Base-by-base conservation (phyloP, 192 early-diverging fungal species). In the Rhizophagus prolifer region DNA sequence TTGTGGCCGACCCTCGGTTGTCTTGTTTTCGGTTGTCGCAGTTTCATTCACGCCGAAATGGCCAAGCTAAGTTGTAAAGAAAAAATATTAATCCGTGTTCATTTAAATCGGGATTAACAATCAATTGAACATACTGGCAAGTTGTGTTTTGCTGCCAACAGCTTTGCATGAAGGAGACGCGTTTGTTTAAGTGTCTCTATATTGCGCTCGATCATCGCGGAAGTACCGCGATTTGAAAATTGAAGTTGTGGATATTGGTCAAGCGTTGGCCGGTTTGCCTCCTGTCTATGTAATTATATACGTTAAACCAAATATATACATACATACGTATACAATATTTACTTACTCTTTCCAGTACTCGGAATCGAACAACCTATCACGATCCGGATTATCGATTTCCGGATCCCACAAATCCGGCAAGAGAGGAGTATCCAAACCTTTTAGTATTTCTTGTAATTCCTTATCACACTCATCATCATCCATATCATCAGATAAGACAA, bases 401-500 rank as follows among this genome's bases (percentile, higher is more conserved):
- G 74, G 74, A 75, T 75, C 66, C 63, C 71, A 79, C 12, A 58
- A n/a, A 7, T 75, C 72, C 10, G 41, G 73, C 8, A 87, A 68
- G 54, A 88, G 84, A 19, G 86, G 82, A 12, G 86, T 9, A 36
- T 81, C 77, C 46, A 74, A 76, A 14, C 69, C 31, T 28, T 73
- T 79, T 25, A 76, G 78, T 21, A 80, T 79, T 16, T 79, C 82
- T 74, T 81, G 80, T 2, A 83, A 58, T 25, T 83, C 82, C 13
- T 77, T 77, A 1, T 77, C 82, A 79, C 71, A 73, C 25, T 80
- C 82, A 26, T 80, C 77, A 14, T 83, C 82, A 21, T 83, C 81
- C 4, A 85, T 84, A 19, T 85, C 85, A 23, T 83, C 79, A 1
- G 75, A 75, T 60, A 89, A 88, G 2, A 83, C 86, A 12, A 90